Percentiles rank a stretch among this genome's conserved stretches.
Conservation (phyloP, 345 rosid genomes). For the Linum trigynum region DNA sequence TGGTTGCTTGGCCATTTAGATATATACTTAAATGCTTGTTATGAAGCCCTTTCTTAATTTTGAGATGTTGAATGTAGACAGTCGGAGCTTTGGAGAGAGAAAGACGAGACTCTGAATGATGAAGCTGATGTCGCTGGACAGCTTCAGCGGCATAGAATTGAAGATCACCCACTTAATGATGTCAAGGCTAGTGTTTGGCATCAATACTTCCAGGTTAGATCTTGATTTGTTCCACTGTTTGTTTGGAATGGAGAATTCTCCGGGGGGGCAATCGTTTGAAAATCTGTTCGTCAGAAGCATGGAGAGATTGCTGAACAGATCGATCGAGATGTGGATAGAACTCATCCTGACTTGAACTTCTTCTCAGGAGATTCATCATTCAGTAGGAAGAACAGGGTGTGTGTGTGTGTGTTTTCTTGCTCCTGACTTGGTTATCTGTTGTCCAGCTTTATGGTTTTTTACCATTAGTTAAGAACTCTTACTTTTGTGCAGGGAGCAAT, state of each 20-base stretch:
- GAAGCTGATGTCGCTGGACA: slow-evolving; percentile 39
- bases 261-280: slow-evolving; percentile 10
- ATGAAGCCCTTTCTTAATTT: not conserved
- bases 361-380: slow-evolving; percentile 2
- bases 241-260: slow-evolving; percentile 4
- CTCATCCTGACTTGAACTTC: too few species aligned
- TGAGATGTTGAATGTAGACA: slow-evolving; percentile 41
- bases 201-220: slow-evolving; percentile 51
- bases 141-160: slow-evolving; percentile 45
- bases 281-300: slow-evolving; percentile 32
- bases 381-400: slow-evolving; percentile 51
- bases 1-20: slow-evolving; percentile 11
- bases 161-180: slow-evolving; percentile 63
- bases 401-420: not conserved
- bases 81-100: slow-evolving; percentile 33
- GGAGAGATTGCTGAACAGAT: slow-evolving; percentile 35
- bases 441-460: too few species aligned
- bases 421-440: too few species aligned
- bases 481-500: slow-evolving; percentile 39
- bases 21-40: not conserved
- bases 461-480: not conserved
- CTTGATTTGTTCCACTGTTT: slow-evolving; percentile 4
- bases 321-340: too few species aligned
- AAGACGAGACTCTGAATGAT: slow-evolving; percentile 22
- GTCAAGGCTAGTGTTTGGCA: slow-evolving; percentile 58